Percentiles rank a stretch among this genome's conserved stretches.
Evolutionary conservation across 2,329 filamentous ascomycete species (phyloP).

Genomic region (Zelopaecilomyces penicillatus): DNA sequence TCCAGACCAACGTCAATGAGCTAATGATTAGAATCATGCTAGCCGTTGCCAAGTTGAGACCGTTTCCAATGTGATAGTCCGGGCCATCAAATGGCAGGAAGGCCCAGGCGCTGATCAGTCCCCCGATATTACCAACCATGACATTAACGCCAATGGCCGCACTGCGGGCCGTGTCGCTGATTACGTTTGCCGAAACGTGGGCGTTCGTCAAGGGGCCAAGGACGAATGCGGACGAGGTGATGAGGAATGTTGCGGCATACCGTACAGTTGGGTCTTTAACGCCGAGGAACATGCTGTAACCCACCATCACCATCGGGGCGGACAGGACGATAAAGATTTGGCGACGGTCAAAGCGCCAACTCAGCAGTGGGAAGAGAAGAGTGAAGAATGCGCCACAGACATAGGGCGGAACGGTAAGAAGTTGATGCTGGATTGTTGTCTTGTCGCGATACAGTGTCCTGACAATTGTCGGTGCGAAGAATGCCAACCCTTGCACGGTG

Average conservation of each 20-base stretch:
- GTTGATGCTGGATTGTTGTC: constrained; percentile 52
- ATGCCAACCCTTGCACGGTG: constrained; percentile 62
- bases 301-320: constrained; percentile 57
- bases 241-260: constrained; percentile 64
- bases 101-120: constrained; percentile 56
- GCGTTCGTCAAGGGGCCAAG: constrained; percentile 59
- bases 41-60: constrained; percentile 55
- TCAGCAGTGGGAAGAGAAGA: constrained; percentile 50
- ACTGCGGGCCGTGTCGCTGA: constrained; percentile 60
- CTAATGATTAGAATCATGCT: constrained; percentile 43
- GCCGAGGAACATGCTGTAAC: constrained; percentile 64
- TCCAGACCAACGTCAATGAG: constrained; percentile 46
- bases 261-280: constrained; percentile 42
- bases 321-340: constrained; percentile 52
- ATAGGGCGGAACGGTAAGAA: constrained; percentile 64
- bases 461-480: constrained; percentile 64
- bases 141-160: constrained; percentile 58
- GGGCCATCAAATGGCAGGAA: constrained; percentile 57
- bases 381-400: constrained; percentile 61
- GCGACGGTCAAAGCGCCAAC: constrained; percentile 52
- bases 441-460: constrained; percentile 54
- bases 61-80: constrained; percentile 63
- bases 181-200: constrained; percentile 60
- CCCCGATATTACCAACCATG: constrained; percentile 68
- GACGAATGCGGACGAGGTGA: constrained; percentile 55